These are phyloP conservation scores for Colletotrichum destructivum DNA, from an alignment of 2,329 filamentous ascomycete species.

Conservation along the genomic window DNA sequence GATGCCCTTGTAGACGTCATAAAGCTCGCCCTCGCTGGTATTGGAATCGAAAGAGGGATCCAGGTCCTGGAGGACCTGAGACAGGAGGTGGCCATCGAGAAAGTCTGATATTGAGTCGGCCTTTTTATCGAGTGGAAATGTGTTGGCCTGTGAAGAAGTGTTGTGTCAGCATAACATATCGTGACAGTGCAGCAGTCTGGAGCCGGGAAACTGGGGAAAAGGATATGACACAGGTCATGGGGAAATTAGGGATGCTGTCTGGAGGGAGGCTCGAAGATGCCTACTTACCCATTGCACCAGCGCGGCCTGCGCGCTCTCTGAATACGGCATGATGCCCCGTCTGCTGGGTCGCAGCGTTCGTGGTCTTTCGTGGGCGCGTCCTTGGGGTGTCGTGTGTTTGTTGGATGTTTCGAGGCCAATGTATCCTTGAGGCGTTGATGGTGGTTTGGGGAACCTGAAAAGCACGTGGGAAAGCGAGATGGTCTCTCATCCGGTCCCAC, in stretches of 20 bases:
- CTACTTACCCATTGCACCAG: slow-evolving; percentile 69
- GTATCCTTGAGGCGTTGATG: neutral
- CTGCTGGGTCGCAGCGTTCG: slow-evolving; percentile 19
- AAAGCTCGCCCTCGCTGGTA: slow-evolving; percentile 51
- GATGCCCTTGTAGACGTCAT: slow-evolving; percentile 68
- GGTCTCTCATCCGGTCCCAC: slow-evolving; percentile 34
- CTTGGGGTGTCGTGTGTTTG: slow-evolving; percentile 14
- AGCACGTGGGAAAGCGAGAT: slow-evolving; percentile 30
- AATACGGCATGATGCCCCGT: slow-evolving; percentile 56
- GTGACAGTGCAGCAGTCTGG: slow-evolving; percentile 41
- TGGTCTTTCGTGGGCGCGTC: slow-evolving; percentile 18
- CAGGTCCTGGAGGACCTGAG: slow-evolving; percentile 70
- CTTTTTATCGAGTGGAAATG: slow-evolving; percentile 62
- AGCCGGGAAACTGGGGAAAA: neutral
- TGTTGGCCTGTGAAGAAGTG: slow-evolving; percentile 47
- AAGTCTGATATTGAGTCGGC: slow-evolving; percentile 67
- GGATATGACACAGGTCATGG: neutral
- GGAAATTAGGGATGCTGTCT: slow-evolving; percentile 10
- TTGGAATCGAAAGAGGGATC: slow-evolving; percentile 67
- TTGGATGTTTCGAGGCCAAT: neutral
- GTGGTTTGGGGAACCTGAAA: slow-evolving; percentile 9
- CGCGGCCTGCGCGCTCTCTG: slow-evolving; percentile 64
- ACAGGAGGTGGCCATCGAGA: slow-evolving; percentile 68
- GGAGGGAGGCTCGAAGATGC: slow-evolving; percentile 35
- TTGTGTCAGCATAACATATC: slow-evolving; percentile 29